Evolutionary conservation across 2,329 filamentous ascomycete genomes (phyloP).

Genomic region (Epichloe hybrida): DNA sequence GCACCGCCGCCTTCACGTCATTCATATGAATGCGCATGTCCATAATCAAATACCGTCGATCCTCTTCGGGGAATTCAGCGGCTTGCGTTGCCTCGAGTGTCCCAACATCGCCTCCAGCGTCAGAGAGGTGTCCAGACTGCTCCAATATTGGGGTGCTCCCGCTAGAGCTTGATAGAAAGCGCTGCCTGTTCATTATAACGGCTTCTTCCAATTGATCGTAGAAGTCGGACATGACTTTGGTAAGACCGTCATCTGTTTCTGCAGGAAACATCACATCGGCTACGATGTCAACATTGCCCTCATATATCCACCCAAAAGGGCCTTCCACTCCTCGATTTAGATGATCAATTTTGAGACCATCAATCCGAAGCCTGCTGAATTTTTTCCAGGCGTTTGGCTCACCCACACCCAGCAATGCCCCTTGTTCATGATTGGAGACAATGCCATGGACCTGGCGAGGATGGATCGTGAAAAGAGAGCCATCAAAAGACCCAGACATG

Average conservation of each 20-base stretch:
- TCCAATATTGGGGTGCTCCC: slow-evolving; percentile 15
- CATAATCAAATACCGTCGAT: slow-evolving; percentile 76
- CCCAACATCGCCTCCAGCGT: slow-evolving; percentile 11
- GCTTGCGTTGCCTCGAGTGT: slow-evolving; percentile 5
- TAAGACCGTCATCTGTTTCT: slow-evolving; percentile 76
- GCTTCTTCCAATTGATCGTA: slow-evolving; percentile 93
- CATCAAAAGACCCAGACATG: slow-evolving; percentile 91
- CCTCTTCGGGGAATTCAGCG: slow-evolving; percentile 29
- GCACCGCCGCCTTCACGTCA: slow-evolving; percentile 83
- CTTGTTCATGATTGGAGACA: slow-evolving; percentile 44
- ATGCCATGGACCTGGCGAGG: slow-evolving; percentile 79
- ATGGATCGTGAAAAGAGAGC: slow-evolving; percentile 93
- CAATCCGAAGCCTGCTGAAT: slow-evolving; percentile 81
- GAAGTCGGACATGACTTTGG: slow-evolving; percentile 92
- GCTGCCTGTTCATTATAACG: slow-evolving; percentile 63
- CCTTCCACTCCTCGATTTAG: slow-evolving; percentile 86
- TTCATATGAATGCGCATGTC: slow-evolving; percentile 92
- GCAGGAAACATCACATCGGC: slow-evolving; percentile 90
- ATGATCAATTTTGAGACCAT: slow-evolving; percentile 89
- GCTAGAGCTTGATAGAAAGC: slow-evolving; percentile 39
- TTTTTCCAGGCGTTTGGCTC: slow-evolving; percentile 81
- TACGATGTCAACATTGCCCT: slow-evolving; percentile 93
- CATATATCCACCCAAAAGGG: slow-evolving; percentile 94
- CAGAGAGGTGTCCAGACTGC: slow-evolving; percentile 20
- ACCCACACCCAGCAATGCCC: slow-evolving; percentile 41